A percentile compares a stretch with the other conserved stretches of the same genome.
phyloP scores from a whole-genome alignment of 495 filamentous ascomycete genomes.

The Podospora pseudopauciseta region DNA sequence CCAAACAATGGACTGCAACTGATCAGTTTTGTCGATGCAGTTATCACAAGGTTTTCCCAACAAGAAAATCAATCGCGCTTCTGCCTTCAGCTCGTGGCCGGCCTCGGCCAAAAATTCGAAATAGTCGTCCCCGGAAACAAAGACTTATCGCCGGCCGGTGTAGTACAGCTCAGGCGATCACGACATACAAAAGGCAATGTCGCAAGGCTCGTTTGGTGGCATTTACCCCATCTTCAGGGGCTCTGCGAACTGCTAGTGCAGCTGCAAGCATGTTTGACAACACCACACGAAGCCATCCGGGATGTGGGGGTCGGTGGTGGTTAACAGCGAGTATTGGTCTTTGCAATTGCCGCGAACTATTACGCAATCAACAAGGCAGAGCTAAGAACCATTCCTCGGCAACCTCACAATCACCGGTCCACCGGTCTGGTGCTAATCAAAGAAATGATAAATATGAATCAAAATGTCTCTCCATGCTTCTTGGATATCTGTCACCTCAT shows the following conservation, averaged over 20 bases:
- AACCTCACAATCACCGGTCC: not conserved
- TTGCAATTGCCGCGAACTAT: conserved; percentile 25
- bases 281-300: not conserved
- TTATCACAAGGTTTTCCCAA: not conserved
- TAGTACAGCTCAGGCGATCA: conserved; percentile 14
- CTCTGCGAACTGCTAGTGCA: not conserved
- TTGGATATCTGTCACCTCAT: not conserved
- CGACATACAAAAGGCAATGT: conserved; percentile 26
- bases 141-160: conserved; percentile 10
- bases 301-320: conserved; percentile 5
- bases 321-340: conserved; percentile 4
- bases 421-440: not conserved
- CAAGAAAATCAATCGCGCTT: not conserved
- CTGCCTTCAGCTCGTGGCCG: not conserved
- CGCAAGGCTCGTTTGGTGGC: conserved; percentile 10
- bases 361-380: conserved; percentile 24
- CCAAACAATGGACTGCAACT: not conserved
- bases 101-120: not conserved
- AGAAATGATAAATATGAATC: not conserved
- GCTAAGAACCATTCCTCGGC: not conserved
- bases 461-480: not conserved
- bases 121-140: not conserved
- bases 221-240: conserved; percentile 10
- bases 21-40: not conserved
- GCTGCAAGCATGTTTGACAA: conserved; percentile 3